phyloP scores from a whole-genome alignment of 208 protist species.

The Trypanosoma platydactyli region DNA sequence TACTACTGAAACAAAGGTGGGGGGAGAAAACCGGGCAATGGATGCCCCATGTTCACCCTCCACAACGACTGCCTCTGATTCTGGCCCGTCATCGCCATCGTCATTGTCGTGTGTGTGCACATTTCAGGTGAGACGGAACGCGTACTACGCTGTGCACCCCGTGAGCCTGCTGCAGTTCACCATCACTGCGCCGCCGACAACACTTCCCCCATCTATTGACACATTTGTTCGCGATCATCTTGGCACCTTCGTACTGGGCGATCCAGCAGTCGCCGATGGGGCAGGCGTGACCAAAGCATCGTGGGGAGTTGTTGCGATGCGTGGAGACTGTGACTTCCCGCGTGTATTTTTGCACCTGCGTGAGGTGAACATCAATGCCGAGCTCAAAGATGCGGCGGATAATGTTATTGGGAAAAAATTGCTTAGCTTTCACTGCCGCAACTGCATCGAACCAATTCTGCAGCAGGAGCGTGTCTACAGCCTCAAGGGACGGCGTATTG shows the following conservation, averaged over 20 bases:
- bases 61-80: too few relatives aligned
- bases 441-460: slow-evolving; percentile 75
- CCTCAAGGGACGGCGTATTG: slow-evolving; percentile 57
- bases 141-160: slow-evolving; percentile 80
- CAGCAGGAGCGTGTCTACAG: slow-evolving; percentile 40
- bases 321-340: slow-evolving; percentile 85
- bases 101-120: slow-evolving; percentile 28
- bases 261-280: slow-evolving; percentile 32
- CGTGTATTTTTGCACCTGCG: slow-evolving; percentile 83
- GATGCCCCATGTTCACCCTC: too few relatives aligned
- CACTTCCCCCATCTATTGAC: slow-evolving; percentile 56
- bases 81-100: neutral
- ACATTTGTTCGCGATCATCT: slow-evolving; percentile 53
- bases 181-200: slow-evolving; percentile 51
- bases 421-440: slow-evolving; percentile 79
- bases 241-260: slow-evolving; percentile 70
- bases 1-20: neutral
- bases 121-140: slow-evolving; percentile 65
- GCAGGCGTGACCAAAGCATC: slow-evolving; percentile 9
- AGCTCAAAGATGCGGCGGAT: slow-evolving; percentile 14
- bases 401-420: slow-evolving; percentile 19
- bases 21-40: neutral
- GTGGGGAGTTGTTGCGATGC: slow-evolving; percentile 32
- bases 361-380: slow-evolving; percentile 43
- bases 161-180: slow-evolving; percentile 74